Base-by-base conservation (phyloP, 1,284 basidiomycete species). In the Puccinia triticina region DNA sequence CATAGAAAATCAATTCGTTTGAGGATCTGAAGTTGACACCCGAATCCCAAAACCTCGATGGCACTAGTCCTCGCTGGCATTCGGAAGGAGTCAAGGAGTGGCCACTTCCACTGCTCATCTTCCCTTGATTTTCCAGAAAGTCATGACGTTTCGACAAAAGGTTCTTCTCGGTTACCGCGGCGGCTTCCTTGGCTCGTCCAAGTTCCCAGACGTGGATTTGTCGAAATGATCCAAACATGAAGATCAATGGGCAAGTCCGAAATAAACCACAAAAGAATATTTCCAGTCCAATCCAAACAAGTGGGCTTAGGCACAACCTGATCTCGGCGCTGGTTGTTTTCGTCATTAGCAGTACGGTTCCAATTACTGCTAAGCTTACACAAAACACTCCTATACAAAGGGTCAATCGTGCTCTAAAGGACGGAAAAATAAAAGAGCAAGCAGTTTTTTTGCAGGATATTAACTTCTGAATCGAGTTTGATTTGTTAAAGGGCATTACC, bases 141-240 rank as follows among this genome's bases (percentile, higher is more conserved):
- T 73, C 53, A 37, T 73, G 48, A n/a, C 53, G 53, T 73, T 55
- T 73, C 34, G 71, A 73, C n/a, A 73, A 8, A 16, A 73, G 48
- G 14, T 55, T 73, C 48, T 55, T 50, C 71, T 53, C 53, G 7
- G 71, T 73, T n/a, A 73, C 12, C 16, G 71, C 71, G 10, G 71
- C 71, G 1, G 71, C 71, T 55, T 53, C 71, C 48, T 76, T 46
- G 46, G 71, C 77, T 71, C 55, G 46, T 57, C 43, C 43, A 3
- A 79, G 50, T 46, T 79, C 77, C 66, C 77, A 79, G 16, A 67
- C 26, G 66, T 71, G 77, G 23, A 67, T 67, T 79, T 79, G 77
- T 10, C 77, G 66, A n/a, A 53, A 71, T 12, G 77, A 71, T 26
- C 77, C 77, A 79, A 79, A 79, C 18, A 79, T 55, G 37, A 69